Conservation (phyloP, 106 monocot species). For the Vanilla planifolia region DNA sequence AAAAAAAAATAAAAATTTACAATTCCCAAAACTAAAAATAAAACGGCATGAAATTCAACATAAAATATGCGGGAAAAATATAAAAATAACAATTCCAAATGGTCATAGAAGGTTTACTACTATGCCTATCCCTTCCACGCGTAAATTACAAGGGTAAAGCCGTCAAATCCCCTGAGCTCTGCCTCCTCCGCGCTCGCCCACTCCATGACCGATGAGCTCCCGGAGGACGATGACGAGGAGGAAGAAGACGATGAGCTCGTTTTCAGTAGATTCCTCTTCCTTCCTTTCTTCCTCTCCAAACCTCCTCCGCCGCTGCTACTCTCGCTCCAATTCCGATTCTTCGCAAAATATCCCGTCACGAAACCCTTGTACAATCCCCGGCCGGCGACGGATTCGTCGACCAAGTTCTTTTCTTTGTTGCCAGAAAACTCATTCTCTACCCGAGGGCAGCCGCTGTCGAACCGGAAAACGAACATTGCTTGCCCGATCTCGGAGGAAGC, state of each 20-base stretch:
- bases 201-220: conserved; percentile 63
- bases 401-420: background rate
- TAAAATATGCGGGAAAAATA: too few species aligned
- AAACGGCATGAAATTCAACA: too few species aligned
- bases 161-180: conserved; percentile 37
- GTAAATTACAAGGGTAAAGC: conserved; percentile 56
- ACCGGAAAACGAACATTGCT: conserved; percentile 51
- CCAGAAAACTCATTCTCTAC: background rate
- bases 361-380: background rate
- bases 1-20: background rate
- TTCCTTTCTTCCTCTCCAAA: conserved; percentile 3
- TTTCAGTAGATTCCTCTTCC: conserved; percentile 15
- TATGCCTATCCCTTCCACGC: conserved; percentile 33
- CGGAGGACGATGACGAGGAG: conserved; percentile 28
- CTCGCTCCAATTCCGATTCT: conserved; percentile 28
- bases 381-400: background rate
- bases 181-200: conserved; percentile 78
- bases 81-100: too few species aligned
- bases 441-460: conserved; percentile 19
- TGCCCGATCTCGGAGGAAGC: conserved; percentile 16
- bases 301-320: conserved; percentile 35
- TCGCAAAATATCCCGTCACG: conserved; percentile 22
- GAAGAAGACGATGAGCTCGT: conserved; percentile 41
- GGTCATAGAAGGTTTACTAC: too few species aligned
- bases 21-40: too few species aligned